A percentile compares a stretch with the other conserved stretches of the same genome.
Evolutionary conservation across 2,329 filamentous ascomycete species (phyloP).

Genomic region (Fusarium sp.): DNA sequence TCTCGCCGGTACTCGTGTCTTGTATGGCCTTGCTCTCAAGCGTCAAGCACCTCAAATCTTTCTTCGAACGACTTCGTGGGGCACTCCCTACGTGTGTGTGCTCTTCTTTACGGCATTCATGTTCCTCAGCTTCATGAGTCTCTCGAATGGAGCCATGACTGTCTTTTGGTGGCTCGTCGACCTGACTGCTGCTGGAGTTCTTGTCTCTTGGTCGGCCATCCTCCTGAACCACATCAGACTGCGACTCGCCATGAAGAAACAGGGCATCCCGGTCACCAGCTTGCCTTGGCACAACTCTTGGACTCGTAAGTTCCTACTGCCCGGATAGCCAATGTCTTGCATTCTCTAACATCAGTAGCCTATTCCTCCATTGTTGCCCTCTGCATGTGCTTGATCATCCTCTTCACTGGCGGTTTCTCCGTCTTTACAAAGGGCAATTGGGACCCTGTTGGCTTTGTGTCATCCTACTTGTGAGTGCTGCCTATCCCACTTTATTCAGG

Average conservation of each 20-base stretch:
- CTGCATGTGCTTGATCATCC: slow-evolving; percentile 69
- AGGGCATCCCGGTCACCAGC: slow-evolving; percentile 61
- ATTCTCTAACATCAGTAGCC: slow-evolving; percentile 50
- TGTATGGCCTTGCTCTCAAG: slow-evolving; percentile 70
- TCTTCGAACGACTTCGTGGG: slow-evolving; percentile 68
- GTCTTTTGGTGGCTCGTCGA: slow-evolving; percentile 75
- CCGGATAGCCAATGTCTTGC: neutral
- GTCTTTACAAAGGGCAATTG: slow-evolving; percentile 71
- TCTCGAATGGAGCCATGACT: slow-evolving; percentile 68
- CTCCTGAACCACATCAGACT: slow-evolving; percentile 70
- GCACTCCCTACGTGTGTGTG: slow-evolving; percentile 71
- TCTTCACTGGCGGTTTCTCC: slow-evolving; percentile 77
- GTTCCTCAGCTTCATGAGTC: slow-evolving; percentile 67
- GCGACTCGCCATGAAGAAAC: slow-evolving; percentile 63
- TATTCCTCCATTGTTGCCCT: slow-evolving; percentile 72
- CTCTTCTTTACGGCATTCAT: slow-evolving; percentile 65
- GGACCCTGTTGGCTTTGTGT: slow-evolving; percentile 68
- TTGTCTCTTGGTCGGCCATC: slow-evolving; percentile 73
- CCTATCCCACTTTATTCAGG: rapidly evolving
- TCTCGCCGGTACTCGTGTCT: slow-evolving; percentile 67
- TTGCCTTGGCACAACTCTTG: slow-evolving; percentile 74
- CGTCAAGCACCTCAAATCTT: slow-evolving; percentile 69
- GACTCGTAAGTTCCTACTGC: slow-evolving; percentile 61
- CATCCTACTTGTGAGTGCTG: slow-evolving; percentile 68
- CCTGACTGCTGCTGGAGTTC: slow-evolving; percentile 70